These are phyloP conservation scores for Ophiosphaerella narmari DNA, from an alignment of 2,329 filamentous ascomycete species.

Conservation along the genomic window DNA sequence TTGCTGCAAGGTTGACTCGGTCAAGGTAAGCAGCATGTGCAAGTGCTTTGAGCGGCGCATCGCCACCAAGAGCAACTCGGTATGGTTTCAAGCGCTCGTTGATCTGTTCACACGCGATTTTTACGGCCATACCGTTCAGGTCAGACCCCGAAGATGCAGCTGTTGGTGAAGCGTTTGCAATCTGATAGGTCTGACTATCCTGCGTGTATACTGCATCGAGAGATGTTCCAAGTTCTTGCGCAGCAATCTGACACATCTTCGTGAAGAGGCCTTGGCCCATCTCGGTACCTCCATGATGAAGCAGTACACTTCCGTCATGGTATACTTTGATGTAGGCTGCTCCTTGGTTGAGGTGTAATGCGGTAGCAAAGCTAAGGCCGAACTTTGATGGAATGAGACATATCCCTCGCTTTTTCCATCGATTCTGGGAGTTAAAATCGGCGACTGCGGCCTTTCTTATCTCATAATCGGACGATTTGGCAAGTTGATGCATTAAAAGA, in stretches of 20 bases:
- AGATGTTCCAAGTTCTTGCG: conserved; percentile 84
- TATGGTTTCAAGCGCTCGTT: conserved; percentile 86
- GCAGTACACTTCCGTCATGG: conserved; percentile 86
- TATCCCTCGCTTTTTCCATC: conserved; percentile 89
- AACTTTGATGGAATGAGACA: conserved; percentile 93
- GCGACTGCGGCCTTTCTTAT: conserved; percentile 69
- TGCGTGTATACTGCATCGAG: conserved; percentile 81
- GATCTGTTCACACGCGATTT: conserved; percentile 86
- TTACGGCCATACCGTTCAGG: conserved; percentile 91
- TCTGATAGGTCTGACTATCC: conserved; percentile 84
- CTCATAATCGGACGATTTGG: conserved; percentile 73
- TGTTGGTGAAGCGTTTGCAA: conserved; percentile 89
- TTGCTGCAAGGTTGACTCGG: conserved; percentile 89
- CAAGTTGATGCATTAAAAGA: conserved; percentile 85
- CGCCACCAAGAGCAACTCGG: conserved; percentile 75
- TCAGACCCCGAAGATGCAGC: conserved; percentile 93
- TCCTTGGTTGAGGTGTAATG: conserved; percentile 91
- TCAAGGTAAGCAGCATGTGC: conserved; percentile 93
- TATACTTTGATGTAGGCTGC: conserved; percentile 94
- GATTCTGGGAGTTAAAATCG: conserved; percentile 79
- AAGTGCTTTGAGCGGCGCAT: conserved; percentile 80
- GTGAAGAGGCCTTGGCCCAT: conserved; percentile 97
- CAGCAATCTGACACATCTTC: conserved; percentile 94
- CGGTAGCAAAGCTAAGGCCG: conserved; percentile 88
- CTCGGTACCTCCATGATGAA: conserved; percentile 93